These are phyloP conservation scores for Talaromyces proteolyticus DNA, from an alignment of 495 filamentous ascomycete species.

Conservation along the genomic window DNA sequence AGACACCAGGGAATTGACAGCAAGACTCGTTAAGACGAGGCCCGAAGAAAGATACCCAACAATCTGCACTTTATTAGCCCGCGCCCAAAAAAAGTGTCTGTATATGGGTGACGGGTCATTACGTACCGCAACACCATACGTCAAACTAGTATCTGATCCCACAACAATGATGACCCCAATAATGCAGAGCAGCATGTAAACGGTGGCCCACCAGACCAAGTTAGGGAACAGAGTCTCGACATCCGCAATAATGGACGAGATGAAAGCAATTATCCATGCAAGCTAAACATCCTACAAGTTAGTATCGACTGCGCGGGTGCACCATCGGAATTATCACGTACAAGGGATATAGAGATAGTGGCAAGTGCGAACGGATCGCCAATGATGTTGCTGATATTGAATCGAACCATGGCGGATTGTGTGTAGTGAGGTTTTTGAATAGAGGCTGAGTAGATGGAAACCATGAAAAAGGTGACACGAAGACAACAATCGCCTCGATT, in stretches of 20 bases:
- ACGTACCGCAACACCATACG: slow-evolving; percentile 85
- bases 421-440: not conserved
- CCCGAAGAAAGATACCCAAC: slow-evolving; percentile 81
- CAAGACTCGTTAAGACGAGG: slow-evolving; percentile 75
- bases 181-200: slow-evolving; percentile 80
- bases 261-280: slow-evolving; percentile 89
- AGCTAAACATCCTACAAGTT: slow-evolving; percentile 46
- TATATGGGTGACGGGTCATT: too few relatives aligned
- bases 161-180: slow-evolving; percentile 73
- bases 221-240: slow-evolving; percentile 59
- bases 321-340: slow-evolving; percentile 39
- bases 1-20: slow-evolving; percentile 79
- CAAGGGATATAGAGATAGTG: slow-evolving; percentile 85
- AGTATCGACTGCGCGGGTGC: not conserved
- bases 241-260: slow-evolving; percentile 75
- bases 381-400: slow-evolving; percentile 80
- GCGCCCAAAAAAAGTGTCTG: too few relatives aligned
- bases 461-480: not conserved
- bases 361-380: slow-evolving; percentile 96
- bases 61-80: slow-evolving; percentile 48
- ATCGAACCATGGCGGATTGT: slow-evolving; percentile 40
- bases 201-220: slow-evolving; percentile 84
- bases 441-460: not conserved
- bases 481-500: too few relatives aligned
- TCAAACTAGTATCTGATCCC: slow-evolving; percentile 72